Conservation (phyloP, 2,329 filamentous ascomycete species). For the Huntiella decipiens region DNA sequence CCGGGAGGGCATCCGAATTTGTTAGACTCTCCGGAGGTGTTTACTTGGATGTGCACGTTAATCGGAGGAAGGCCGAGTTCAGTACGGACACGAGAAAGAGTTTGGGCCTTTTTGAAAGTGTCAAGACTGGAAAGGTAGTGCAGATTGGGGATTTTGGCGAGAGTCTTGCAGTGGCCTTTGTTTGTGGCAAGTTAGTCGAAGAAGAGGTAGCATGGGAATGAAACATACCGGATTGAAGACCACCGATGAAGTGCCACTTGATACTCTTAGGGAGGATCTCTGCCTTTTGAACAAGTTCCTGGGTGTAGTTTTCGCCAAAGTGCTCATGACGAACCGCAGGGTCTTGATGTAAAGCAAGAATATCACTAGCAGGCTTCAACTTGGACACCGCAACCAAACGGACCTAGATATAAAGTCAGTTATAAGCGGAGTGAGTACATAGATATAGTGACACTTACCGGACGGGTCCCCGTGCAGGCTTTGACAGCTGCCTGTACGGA, state of each 20-base stretch:
- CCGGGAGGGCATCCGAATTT: conserved; percentile 69
- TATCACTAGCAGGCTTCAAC: conserved; percentile 80
- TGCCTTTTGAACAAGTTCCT: conserved; percentile 77
- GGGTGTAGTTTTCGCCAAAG: conserved; percentile 93
- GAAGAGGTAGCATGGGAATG: neutral
- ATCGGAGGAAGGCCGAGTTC: conserved; percentile 31
- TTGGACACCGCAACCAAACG: conserved; percentile 92
- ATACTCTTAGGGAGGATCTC: conserved; percentile 57
- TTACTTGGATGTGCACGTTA: conserved; percentile 77
- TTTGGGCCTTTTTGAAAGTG: conserved; percentile 64
- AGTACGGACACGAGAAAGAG: conserved; percentile 58
- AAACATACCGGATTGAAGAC: conserved; percentile 50
- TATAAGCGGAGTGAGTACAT: neutral
- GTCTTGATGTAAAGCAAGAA: conserved; percentile 58
- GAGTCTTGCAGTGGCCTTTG: conserved; percentile 71
- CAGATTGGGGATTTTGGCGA: conserved; percentile 74
- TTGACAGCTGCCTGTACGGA: conserved; percentile 39
- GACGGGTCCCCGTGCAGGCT: conserved; percentile 31
- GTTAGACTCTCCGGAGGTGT: conserved; percentile 71
- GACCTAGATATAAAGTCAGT: conserved; percentile 32
- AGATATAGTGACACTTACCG: conserved; percentile 24
- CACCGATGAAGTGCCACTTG: conserved; percentile 93
- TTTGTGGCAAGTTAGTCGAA: conserved; percentile 4
- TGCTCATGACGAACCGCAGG: conserved; percentile 41
- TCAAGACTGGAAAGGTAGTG: conserved; percentile 88